phyloP scores from a whole-genome alignment of 1,139 yeast species.

The Zygosaccharomyces sapae region DNA sequence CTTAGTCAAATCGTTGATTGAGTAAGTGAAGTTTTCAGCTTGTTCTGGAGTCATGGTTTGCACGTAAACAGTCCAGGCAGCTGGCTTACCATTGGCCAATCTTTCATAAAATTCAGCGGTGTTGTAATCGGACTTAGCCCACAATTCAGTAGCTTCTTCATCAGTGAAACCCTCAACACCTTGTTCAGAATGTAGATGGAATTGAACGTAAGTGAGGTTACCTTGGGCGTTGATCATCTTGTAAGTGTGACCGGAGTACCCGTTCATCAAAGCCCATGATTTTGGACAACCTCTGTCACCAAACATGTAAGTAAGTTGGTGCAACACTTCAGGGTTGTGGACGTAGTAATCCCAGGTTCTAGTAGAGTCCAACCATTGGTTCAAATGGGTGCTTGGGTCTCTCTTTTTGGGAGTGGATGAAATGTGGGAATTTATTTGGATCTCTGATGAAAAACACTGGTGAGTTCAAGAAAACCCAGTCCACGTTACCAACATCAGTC shows the following conservation, averaged over 20 bases:
- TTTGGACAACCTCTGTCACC: conserved; percentile 73
- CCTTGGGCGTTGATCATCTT: conserved; percentile 65
- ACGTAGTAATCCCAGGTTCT: conserved; percentile 68
- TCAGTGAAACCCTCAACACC: conserved; percentile 55
- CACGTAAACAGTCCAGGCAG: conserved; percentile 62
- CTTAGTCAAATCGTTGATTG: conserved; percentile 66
- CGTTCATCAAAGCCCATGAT: conserved; percentile 61
- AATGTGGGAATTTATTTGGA: conserved; percentile 83
- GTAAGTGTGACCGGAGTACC: conserved; percentile 74
- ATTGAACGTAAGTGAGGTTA: conserved; percentile 62
- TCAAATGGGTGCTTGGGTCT: conserved; percentile 49
- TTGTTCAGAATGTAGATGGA: conserved; percentile 58
- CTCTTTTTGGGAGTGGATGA: conserved; percentile 88
- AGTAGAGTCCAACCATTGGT: conserved; percentile 44
- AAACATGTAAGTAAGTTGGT: conserved; percentile 60
- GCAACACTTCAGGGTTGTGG: conserved; percentile 58
- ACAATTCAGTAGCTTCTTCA: conserved; percentile 53
- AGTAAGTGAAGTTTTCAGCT: conserved; percentile 54
- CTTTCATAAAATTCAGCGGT: conserved; percentile 55
- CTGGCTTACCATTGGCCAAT: conserved; percentile 56
- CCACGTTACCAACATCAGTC: conserved; percentile 85
- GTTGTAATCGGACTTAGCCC: conserved; percentile 62
- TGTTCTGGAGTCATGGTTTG: conserved; percentile 72
- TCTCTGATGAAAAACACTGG: conserved; percentile 85
- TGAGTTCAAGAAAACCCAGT: conserved; percentile 86